A percentile compares a stretch with the other conserved stretches of the same genome.
Conservation (phyloP, 1,284 basidiomycete species). For the Hymenochaete sp. region DNA sequence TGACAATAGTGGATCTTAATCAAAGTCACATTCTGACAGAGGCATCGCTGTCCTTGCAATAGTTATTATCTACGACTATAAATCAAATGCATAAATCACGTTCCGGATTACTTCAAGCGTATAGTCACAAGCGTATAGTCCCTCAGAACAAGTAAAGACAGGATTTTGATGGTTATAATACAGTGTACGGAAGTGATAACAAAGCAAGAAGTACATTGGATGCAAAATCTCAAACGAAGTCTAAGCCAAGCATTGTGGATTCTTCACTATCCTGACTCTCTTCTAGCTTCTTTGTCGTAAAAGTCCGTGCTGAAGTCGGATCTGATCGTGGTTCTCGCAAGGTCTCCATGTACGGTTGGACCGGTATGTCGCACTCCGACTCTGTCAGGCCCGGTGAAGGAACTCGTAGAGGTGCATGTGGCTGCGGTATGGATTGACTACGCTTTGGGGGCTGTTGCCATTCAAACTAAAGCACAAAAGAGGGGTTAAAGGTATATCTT, state of each 20-base stretch:
- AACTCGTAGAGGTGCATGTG: neutral
- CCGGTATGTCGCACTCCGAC: no score
- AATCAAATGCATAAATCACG: no score
- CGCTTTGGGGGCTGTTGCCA: slow-evolving; percentile 10
- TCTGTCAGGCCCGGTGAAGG: neutral
- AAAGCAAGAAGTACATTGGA: neutral
- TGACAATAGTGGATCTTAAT: no score
- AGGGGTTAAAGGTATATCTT: neutral
- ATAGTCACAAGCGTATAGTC: no score
- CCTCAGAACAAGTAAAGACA: no score
- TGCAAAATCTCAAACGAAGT: slow-evolving; percentile 7
- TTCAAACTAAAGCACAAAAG: slow-evolving; percentile 8
- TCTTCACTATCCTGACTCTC: slow-evolving; percentile 14
- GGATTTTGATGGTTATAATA: no score
- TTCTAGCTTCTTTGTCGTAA: slow-evolving; percentile 3
- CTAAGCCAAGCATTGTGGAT: slow-evolving; percentile 14
- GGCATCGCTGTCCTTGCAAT: no score
- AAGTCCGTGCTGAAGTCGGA: slow-evolving; percentile 1
- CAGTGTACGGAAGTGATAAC: neutral
- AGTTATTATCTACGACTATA: no score
- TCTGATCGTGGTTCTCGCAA: neutral
- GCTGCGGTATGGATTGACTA: neutral
- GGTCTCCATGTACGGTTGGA: no score
- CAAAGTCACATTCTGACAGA: no score
- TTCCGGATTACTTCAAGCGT: no score